phyloP scores from a whole-genome alignment of 345 rosid genomes.

The Aegle marmelos region DNA sequence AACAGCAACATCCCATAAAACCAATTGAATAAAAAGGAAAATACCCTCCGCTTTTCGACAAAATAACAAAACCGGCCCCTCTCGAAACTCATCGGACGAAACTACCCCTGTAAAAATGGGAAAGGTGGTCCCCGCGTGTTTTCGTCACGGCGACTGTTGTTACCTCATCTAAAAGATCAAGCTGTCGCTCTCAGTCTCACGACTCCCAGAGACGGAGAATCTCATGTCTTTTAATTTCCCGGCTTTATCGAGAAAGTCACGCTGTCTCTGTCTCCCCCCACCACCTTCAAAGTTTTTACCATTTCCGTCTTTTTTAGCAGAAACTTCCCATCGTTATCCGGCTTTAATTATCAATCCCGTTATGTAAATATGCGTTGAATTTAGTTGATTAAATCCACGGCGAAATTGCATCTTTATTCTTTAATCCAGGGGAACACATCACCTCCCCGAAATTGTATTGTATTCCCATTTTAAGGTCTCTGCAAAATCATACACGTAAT shows the following conservation, averaged over 20 bases:
- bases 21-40: too few species aligned
- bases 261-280: not conserved
- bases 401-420: too few species aligned
- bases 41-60: not conserved
- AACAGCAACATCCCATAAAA: not conserved
- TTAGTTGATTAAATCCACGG: too few species aligned
- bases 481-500: too few species aligned
- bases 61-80: slow-evolving; percentile 18
- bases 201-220: not conserved
- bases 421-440: too few species aligned
- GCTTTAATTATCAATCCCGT: too few species aligned
- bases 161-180: not conserved
- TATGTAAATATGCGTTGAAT: too few species aligned
- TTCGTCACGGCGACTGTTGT: not conserved
- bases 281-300: slow-evolving; percentile 1
- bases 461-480: too few species aligned
- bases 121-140: not conserved
- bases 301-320: not conserved
- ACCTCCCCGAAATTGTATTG: too few species aligned
- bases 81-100: not conserved
- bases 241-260: slow-evolving; percentile 13
- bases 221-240: not conserved
- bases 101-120: not conserved
- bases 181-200: not conserved
- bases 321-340: not conserved